These are phyloP conservation scores for Termitomyces sp. DNA, from an alignment of 768 basidiomycete species.

Conservation along the genomic window DNA sequence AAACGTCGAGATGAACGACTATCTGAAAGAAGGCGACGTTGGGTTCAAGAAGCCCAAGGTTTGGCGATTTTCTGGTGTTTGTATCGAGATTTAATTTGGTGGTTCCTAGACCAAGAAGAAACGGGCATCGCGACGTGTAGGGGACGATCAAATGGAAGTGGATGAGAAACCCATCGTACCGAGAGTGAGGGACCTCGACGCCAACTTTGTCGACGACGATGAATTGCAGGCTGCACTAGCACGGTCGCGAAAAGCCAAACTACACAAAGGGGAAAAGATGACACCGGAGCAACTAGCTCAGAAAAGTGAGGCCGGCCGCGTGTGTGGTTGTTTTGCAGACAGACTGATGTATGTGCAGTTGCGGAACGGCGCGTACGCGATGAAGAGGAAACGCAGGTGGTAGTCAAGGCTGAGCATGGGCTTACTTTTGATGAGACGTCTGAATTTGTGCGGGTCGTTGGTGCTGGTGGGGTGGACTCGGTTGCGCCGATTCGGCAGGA, in stretches of 20 bases:
- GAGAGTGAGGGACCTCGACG: conserved; percentile 67
- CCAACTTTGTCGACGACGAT: conserved; percentile 96
- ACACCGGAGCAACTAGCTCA: conserved; percentile 79
- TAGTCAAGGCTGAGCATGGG: conserved; percentile 27
- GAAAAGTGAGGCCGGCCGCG: conserved; percentile 47
- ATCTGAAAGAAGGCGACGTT: conserved; percentile 83
- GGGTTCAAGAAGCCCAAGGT: conserved; percentile 97
- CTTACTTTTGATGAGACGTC: conserved; percentile 95
- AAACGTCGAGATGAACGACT: conserved; percentile 83
- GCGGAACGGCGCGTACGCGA: conserved; percentile 55
- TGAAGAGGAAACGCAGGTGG: conserved; percentile 38
- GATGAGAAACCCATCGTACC: conserved; percentile 70
- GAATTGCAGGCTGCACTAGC: conserved; percentile 93
- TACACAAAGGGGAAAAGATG: conserved; percentile 70
- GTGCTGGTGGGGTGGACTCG: too few species aligned
- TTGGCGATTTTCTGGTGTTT: conserved; percentile 10
- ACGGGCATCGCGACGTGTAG: conserved; percentile 58
- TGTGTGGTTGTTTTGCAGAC: not conserved
- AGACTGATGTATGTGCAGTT: conserved; percentile 39
- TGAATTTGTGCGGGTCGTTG: conserved; percentile 88
- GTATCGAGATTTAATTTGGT: not conserved
- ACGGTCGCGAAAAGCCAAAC: conserved; percentile 75
- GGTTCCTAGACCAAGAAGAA: conserved; percentile 84
- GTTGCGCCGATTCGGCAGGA: too few species aligned
- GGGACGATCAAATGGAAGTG: conserved; percentile 68